phyloP scores from a whole-genome alignment of 2,329 filamentous ascomycete species.

The Aspergillus aculeatinus region DNA sequence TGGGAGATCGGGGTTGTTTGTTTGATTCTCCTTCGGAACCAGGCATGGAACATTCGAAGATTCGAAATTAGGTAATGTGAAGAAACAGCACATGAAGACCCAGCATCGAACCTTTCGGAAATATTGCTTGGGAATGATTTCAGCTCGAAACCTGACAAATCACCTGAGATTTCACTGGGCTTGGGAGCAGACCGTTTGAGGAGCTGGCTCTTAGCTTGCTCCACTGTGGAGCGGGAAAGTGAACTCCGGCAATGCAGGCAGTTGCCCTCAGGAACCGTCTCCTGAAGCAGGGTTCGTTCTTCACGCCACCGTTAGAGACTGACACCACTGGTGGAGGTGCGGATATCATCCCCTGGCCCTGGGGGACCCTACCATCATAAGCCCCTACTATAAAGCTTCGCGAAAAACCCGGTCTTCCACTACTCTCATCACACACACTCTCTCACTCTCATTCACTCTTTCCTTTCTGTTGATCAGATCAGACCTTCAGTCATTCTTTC shows the following conservation, averaged over 20 bases:
- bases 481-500: constrained; percentile 5
- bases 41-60: background rate
- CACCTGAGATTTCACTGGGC: background rate
- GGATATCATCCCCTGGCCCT: background rate
- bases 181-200: background rate
- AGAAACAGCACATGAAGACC: background rate
- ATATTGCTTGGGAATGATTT: background rate
- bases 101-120: background rate
- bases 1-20: background rate
- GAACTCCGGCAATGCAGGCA: background rate
- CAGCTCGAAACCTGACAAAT: background rate
- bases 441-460: constrained; percentile 8
- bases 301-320: background rate
- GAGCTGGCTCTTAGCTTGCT: background rate
- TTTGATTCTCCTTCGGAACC: background rate
- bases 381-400: background rate
- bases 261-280: background rate
- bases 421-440: constrained; percentile 1
- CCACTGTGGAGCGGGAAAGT: background rate
- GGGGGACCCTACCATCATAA: background rate
- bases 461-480: constrained; percentile 25
- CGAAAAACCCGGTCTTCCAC: background rate
- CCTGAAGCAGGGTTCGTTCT: background rate
- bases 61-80: background rate
- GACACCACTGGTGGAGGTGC: background rate